Evolutionary conservation across 2,329 filamentous ascomycete species (phyloP).

Genomic region (Gaeumannomyces tritici): DNA sequence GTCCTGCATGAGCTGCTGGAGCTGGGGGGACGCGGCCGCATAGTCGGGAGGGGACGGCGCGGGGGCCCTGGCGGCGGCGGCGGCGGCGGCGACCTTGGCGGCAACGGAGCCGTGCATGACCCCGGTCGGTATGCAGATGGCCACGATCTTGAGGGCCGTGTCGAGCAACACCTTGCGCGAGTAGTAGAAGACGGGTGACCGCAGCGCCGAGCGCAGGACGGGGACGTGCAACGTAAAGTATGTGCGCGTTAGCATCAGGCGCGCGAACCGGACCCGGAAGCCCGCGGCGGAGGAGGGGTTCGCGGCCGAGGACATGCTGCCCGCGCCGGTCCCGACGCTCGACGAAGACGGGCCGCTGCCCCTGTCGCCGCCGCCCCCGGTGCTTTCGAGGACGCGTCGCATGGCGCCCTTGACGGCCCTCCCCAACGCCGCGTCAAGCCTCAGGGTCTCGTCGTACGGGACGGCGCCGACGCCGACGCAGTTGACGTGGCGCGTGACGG

Average conservation of each 20-base stretch:
- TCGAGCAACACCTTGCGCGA: constrained; percentile 40
- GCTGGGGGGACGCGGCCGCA: too few species aligned
- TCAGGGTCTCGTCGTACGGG: constrained; percentile 37
- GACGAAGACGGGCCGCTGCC: too few species aligned
- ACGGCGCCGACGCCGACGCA: constrained; percentile 27
- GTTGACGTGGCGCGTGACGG: constrained; percentile 35
- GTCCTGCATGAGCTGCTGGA: too few species aligned
- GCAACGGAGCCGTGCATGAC: too few species aligned
- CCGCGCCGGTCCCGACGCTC: too few species aligned
- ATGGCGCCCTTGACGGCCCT: not conserved
- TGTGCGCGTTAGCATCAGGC: constrained; percentile 33
- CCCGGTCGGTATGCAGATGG: too few species aligned
- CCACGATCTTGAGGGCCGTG: constrained; percentile 17
- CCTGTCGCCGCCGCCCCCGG: too few species aligned
- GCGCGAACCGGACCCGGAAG: constrained; percentile 32
- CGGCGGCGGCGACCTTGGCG: too few species aligned
- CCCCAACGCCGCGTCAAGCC: constrained; percentile 25
- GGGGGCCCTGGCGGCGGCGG: too few species aligned
- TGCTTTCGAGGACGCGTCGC: too few species aligned
- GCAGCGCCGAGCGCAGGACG: not conserved
- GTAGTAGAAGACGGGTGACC: constrained; percentile 32
- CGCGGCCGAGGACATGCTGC: constrained; percentile 5
- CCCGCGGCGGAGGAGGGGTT: constrained; percentile 6
- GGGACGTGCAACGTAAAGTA: constrained; percentile 41
- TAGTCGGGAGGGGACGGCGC: too few species aligned